Evolutionary conservation across 2,329 filamentous ascomycete genomes (phyloP), one percentile per base, ranked within the genome.

Genomic region (Colletotrichum camelliae): DNA sequence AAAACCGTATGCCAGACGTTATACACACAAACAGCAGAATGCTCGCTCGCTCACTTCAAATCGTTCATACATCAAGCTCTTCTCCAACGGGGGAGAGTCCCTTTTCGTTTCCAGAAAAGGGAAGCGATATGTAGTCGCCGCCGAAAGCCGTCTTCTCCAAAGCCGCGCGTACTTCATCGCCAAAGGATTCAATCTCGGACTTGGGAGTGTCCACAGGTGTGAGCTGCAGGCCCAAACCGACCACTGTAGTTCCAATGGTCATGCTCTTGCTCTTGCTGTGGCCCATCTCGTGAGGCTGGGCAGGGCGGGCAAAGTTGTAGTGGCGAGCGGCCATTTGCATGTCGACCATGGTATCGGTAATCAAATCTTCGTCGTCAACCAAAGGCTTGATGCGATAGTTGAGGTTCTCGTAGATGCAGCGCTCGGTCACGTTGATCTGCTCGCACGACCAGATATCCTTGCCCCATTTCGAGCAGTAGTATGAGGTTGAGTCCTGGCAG

Each of bases 371-470:
- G 58, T 91, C 86, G 65, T 91, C 86, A 82, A 88, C 91, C 12
- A 94, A 85, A 8, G 91, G 91, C 82, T 93, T 83, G 80, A 94
- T 90, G 71, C 91, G 88, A 83, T 93, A 94, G 77, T 88, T 87
- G 62, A 94, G 86, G 81, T 89, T 91, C 84, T 93, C 90, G 87
- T 93, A 90, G 79, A 94, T 89, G 82, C 88, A 90, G 62, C 90
- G 86, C 83, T 94, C 92, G 1, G 92, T 93, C 66, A 88, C 88
- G 78, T 93, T 93, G 79, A 94, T 87, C 85, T 94, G 91, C 72
- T 89, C 87, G 79, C 87, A 88, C 4, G 90, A 89, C 91, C 92
- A 94, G 64, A 89, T 79, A 65, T 86, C 85, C 31, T 83, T 85
- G 27, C 89, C 91, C 90, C 91, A 93, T 33, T 81, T 82, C 18